Conservation (phyloP, 305 asterid genomes). For the Fraxinus sp. region DNA sequence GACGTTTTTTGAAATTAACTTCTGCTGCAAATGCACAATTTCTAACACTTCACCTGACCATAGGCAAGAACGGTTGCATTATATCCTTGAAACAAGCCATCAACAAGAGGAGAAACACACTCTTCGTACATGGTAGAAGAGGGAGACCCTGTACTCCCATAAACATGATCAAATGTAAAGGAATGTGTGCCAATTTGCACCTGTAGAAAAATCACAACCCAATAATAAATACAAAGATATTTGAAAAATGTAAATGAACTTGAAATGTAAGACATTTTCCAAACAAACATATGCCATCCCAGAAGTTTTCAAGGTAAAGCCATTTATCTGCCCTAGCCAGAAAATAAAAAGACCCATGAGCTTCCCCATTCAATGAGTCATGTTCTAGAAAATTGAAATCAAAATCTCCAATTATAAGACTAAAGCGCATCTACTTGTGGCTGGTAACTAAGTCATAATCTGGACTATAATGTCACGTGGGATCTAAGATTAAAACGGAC, state of each 20-base stretch:
- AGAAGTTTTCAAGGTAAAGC: neutral
- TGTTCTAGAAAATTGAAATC: neutral
- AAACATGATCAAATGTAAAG: constrained; percentile 96
- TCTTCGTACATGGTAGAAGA: constrained; percentile 87
- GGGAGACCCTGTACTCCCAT: constrained; percentile 80
- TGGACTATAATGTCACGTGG: neutral
- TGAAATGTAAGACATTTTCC: constrained; percentile 4
- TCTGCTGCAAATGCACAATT: neutral
- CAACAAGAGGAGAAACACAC: constrained; percentile 93
- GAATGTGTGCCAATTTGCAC: constrained; percentile 95
- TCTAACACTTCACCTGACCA: constrained; percentile 76
- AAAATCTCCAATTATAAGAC: constrained; percentile 2
- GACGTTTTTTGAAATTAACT: neutral
- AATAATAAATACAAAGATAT: neutral
- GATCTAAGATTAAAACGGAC: neutral
- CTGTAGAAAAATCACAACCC: constrained; percentile 41
- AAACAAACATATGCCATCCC: neutral
- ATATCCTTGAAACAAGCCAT: constrained; percentile 97
- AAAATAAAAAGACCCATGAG: neutral
- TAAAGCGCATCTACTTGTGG: neutral
- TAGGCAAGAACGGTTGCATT: constrained; percentile 99
- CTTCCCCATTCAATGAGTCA: neutral
- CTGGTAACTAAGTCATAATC: neutral
- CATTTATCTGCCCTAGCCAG: neutral
- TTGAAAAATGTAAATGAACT: constrained; percentile 1